Base-by-base conservation (phyloP, 345 rosid species). In the Anastatica hierochuntica region DNA sequence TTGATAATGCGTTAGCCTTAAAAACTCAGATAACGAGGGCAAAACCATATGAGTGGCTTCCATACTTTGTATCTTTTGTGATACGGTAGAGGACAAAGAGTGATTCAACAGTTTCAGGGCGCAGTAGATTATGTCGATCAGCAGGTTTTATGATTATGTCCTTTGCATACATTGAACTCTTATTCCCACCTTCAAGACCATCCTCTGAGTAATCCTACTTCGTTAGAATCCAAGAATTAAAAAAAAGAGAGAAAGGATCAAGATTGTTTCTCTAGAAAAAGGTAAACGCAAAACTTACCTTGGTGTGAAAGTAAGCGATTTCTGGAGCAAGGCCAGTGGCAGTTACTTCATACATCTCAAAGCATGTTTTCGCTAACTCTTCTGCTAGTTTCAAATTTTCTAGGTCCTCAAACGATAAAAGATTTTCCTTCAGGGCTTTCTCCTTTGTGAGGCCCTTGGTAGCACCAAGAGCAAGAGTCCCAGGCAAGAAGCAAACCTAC, bases 311-410 rank as follows among this genome's bases (percentile, higher is more conserved):
- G 75, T 88, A 92, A 46, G 88, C 95, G 69, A 85, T 92, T 75
- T 92, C 98, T 10, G 98, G 95, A 66, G 97, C 90, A 60, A 92
- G 94, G 33, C 98, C 95, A 19, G 98, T 88, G 55, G 95, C 80
- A 67, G 98, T 92, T 39, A 81, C 95, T 46, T 81, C 72, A 71
- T 92, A 92, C 90, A 85, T 88, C 78, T 92, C 85, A 77, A 81
- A 83, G 73, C 97, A 92, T 50, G 98, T 85, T 54, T 85, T 78
- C 14, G 81, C 85, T 51, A 92, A 73, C 44, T 88, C 94, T 73
- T 92, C 97, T 10, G 95, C 97, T 56, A 92, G 98, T 80, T 83
- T 83, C 75, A 92, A 60, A 74, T 85, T 92, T 68, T 92, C 90
- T 20, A 88, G 62, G 66, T 92, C 97, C 44, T 88, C 95, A 66